Evolutionary conservation across 805 yeast species (phyloP).

Genomic region (Lipomyces kockii): DNA sequence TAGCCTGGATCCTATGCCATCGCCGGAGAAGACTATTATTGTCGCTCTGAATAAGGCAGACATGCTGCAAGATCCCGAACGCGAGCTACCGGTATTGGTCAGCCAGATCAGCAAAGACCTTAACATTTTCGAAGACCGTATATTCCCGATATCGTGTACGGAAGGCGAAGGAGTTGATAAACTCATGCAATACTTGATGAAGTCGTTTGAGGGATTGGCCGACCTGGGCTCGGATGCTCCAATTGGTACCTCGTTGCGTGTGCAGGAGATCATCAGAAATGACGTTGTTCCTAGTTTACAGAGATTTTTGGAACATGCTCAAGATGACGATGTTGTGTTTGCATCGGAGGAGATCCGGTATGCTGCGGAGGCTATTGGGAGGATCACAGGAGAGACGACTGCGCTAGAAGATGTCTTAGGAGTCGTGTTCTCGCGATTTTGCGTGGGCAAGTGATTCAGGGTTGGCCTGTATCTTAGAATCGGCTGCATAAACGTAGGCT

Average conservation of each 20-base stretch:
- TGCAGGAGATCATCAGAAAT: slow-evolving; percentile 69
- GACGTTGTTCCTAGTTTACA: slow-evolving; percentile 78
- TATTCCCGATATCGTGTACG: slow-evolving; percentile 61
- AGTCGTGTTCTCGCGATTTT: slow-evolving; percentile 87
- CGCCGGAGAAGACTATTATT: slow-evolving; percentile 37
- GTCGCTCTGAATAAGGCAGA: slow-evolving; percentile 46
- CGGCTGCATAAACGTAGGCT: too few species aligned
- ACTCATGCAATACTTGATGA: slow-evolving; percentile 52
- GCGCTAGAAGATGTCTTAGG: slow-evolving; percentile 91
- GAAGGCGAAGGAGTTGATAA: slow-evolving; percentile 59
- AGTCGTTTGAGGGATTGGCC: slow-evolving; percentile 56
- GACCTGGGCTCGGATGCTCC: slow-evolving; percentile 60
- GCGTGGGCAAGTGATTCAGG: slow-evolving; percentile 79
- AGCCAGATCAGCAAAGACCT: slow-evolving; percentile 25
- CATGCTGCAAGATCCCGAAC: slow-evolving; percentile 14
- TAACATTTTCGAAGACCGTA: slow-evolving; percentile 28
- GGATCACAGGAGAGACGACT: slow-evolving; percentile 85
- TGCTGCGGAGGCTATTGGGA: slow-evolving; percentile 86
- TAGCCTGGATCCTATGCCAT: neutral
- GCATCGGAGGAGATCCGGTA: slow-evolving; percentile 76
- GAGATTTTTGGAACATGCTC: slow-evolving; percentile 56
- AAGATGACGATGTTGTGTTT: slow-evolving; percentile 65
- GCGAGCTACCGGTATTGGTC: neutral
- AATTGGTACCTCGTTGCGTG: slow-evolving; percentile 71
- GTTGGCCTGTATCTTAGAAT: neutral